Conservation (phyloP, 2,329 filamentous ascomycete species). For the Clonostachys sp. region DNA sequence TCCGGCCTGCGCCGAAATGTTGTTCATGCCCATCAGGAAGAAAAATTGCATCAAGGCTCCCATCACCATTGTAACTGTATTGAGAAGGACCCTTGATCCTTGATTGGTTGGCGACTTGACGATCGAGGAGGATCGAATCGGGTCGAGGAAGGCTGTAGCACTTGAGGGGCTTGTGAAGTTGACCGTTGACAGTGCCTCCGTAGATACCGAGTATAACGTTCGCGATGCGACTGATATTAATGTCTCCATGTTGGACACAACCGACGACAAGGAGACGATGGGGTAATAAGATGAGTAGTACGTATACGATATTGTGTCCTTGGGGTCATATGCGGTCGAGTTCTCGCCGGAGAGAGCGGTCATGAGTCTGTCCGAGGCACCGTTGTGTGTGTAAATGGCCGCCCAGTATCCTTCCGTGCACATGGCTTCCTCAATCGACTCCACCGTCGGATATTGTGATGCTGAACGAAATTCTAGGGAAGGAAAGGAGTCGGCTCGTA, state of each 20-base stretch:
- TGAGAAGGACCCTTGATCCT: constrained; percentile 23
- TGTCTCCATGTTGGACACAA: constrained; percentile 19
- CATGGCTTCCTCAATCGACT: constrained; percentile 19
- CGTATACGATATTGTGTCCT: constrained; percentile 22
- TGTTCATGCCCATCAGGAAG: constrained; percentile 1
- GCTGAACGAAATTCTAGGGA: constrained; percentile 17
- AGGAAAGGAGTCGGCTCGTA: constrained; percentile 21
- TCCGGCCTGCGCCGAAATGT: too few species aligned
- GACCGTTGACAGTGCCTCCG: constrained; percentile 9
- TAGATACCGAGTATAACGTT: constrained; percentile 13
- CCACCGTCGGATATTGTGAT: constrained; percentile 14
- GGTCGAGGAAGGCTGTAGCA: constrained; percentile 21
- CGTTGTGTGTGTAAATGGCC: constrained; percentile 22
- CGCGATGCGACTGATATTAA: constrained; percentile 15
- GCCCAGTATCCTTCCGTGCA: constrained; percentile 30
- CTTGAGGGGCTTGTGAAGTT: constrained; percentile 13
- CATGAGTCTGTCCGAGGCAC: constrained; percentile 21
- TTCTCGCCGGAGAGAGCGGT: constrained; percentile 16
- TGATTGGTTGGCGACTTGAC: constrained; percentile 25
- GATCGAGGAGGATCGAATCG: constrained; percentile 17
- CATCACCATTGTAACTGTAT: constrained; percentile 31
- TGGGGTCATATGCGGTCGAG: constrained; percentile 20
- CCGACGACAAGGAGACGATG: constrained; percentile 14
- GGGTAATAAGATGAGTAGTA: constrained; percentile 30
- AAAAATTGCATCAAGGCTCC: constrained; percentile 22